These are phyloP conservation scores for Ganoderma lucidum DNA, from an alignment of 1,284 basidiomycete genomes.

Conservation along the genomic window DNA sequence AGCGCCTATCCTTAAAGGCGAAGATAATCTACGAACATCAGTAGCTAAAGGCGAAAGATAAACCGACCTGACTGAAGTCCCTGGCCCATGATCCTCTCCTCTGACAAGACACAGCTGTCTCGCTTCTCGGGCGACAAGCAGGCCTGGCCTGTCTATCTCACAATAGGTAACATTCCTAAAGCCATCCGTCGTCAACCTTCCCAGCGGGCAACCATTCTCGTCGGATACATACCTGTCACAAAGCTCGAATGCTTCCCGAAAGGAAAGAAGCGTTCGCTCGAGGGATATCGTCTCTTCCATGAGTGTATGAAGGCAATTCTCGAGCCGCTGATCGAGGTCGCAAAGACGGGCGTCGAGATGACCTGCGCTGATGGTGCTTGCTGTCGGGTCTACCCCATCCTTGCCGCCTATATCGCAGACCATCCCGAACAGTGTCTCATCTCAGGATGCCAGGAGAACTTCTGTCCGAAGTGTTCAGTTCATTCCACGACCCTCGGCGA, in stretches of 20 bases:
- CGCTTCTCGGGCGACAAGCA: neutral
- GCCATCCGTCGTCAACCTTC: constrained; percentile 39
- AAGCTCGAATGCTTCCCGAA: constrained; percentile 47
- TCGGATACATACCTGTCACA: constrained; percentile 50
- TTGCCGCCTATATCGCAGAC: constrained; percentile 53
- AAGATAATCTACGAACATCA: too few species aligned
- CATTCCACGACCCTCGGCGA: too few species aligned
- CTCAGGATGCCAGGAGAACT: constrained; percentile 32
- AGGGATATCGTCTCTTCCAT: constrained; percentile 39
- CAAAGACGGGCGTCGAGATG: constrained; percentile 43
- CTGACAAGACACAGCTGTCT: too few species aligned
- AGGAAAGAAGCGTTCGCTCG: constrained; percentile 25
- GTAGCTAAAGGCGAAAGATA: too few species aligned
- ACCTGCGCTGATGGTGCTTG: constrained; percentile 33
- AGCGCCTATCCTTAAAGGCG: too few species aligned
- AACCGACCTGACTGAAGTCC: too few species aligned
- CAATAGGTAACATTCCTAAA: constrained; percentile 48
- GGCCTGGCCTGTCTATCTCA: constrained; percentile 49
- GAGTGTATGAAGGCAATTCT: constrained; percentile 35
- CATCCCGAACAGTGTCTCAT: constrained; percentile 51
- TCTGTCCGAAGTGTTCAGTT: constrained; percentile 23
- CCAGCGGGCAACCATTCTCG: constrained; percentile 40
- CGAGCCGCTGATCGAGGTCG: constrained; percentile 42
- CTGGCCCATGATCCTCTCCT: too few species aligned
- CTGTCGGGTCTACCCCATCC: constrained; percentile 41